These are phyloP conservation scores for Clathrospora elynae DNA, from an alignment of 2,329 filamentous ascomycete genomes.

Conservation along the genomic window DNA sequence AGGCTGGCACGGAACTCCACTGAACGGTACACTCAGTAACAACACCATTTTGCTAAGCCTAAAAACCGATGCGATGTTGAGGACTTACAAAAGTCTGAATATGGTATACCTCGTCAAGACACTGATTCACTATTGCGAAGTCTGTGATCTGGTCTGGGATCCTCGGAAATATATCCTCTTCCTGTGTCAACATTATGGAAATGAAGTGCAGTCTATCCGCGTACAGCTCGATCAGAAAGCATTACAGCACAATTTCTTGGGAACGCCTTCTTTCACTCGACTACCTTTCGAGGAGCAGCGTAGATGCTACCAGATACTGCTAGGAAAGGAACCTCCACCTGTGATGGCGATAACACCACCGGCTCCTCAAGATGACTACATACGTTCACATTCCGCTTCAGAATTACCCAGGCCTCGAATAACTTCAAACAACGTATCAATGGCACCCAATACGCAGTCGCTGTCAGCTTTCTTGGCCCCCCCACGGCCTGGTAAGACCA, in stretches of 20 bases:
- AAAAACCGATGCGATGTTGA: conserved; percentile 28
- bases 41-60: conserved; percentile 36
- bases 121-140: conserved; percentile 31
- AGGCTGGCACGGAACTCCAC: conserved; percentile 39
- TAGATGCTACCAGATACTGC: conserved; percentile 32
- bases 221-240: conserved; percentile 28
- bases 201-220: conserved; percentile 32
- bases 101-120: conserved; percentile 38
- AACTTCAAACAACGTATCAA: conserved; percentile 19
- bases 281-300: conserved; percentile 31
- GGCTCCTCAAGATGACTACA: conserved; percentile 7
- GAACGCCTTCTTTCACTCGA: conserved; percentile 32
- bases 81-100: conserved; percentile 38
- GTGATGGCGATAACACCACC: conserved; percentile 30
- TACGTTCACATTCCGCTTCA: conserved; percentile 16
- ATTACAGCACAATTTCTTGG: conserved; percentile 36
- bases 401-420: conserved; percentile 13
- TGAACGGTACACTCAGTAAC: conserved; percentile 27
- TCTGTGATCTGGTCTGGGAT: conserved; percentile 36
- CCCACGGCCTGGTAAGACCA: conserved; percentile 17
- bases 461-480: conserved; percentile 16
- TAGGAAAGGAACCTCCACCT: conserved; percentile 34
- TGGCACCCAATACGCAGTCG: conserved; percentile 17
- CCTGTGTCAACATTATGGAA: conserved; percentile 34
- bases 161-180: conserved; percentile 38